A percentile compares a stretch with the other conserved stretches of the same genome.
phyloP scores from a whole-genome alignment of 495 filamentous ascomycete species.

The Penicillium lividum region DNA sequence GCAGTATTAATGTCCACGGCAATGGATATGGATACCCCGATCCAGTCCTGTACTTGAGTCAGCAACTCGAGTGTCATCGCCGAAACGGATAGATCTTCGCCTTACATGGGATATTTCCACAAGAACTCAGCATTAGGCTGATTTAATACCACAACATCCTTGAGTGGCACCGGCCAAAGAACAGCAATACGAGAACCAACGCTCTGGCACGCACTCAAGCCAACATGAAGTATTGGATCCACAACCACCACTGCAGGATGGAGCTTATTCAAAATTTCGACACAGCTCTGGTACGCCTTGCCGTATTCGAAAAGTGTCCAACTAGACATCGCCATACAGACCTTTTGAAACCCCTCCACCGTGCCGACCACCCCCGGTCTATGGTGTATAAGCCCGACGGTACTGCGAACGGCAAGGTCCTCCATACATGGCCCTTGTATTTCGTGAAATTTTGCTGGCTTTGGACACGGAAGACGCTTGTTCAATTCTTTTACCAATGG shows the following conservation, averaged over 20 bases:
- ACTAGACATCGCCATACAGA: constrained; percentile 35
- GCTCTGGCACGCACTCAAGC: constrained; percentile 47
- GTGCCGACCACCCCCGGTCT: constrained; percentile 41
- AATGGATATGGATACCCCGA: constrained; percentile 51
- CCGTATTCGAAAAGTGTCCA: constrained; percentile 54
- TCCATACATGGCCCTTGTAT: constrained; percentile 43
- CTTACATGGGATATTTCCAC: constrained; percentile 49
- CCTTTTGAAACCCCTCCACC: constrained; percentile 36
- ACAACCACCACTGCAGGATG: constrained; percentile 47
- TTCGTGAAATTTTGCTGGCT: constrained; percentile 39
- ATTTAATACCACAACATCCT: constrained; percentile 40
- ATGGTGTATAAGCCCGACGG: constrained; percentile 34
- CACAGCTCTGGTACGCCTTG: constrained; percentile 43
- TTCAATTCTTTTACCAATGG: constrained; percentile 30
- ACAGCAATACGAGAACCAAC: constrained; percentile 28
- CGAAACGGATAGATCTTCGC: neutral
- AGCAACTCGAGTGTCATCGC: constrained; percentile 2
- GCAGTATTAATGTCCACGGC: constrained; percentile 39
- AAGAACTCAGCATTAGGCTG: constrained; percentile 37
- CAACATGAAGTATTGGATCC: constrained; percentile 53
- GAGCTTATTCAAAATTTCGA: constrained; percentile 43
- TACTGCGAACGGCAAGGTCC: constrained; percentile 43
- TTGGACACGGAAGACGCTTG: constrained; percentile 21
- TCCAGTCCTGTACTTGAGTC: constrained; percentile 31
- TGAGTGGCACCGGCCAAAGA: constrained; percentile 40